phyloP scores from a whole-genome alignment of 306 rosid species.

The Ormosia emarginata region DNA sequence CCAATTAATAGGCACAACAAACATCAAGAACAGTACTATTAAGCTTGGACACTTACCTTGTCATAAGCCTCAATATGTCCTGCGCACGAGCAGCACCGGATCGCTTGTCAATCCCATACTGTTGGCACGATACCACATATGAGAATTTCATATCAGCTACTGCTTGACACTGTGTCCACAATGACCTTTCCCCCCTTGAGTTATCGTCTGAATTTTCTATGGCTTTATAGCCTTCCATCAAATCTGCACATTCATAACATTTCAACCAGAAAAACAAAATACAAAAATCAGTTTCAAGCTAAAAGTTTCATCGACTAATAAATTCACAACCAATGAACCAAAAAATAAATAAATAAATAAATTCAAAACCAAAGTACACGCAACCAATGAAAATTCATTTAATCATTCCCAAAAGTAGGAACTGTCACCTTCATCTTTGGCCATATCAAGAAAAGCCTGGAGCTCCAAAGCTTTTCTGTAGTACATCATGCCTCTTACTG shows the following conservation, averaged over 20 bases:
- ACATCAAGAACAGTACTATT: not conserved
- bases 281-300: not conserved
- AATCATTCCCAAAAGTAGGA: not conserved
- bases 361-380: not conserved
- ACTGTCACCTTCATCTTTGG: constrained; percentile 72
- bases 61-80: constrained; percentile 90
- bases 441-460: constrained; percentile 97
- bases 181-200: constrained; percentile 75
- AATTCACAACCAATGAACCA: not conserved
- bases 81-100: constrained; percentile 83
- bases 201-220: constrained; percentile 80
- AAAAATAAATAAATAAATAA: not conserved
- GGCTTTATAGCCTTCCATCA: constrained; percentile 97
- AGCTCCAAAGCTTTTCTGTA: constrained; percentile 95
- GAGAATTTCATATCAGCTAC: constrained; percentile 96
- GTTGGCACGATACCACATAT: constrained; percentile 96
- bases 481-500: constrained; percentile 99
- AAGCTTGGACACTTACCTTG: constrained; percentile 48
- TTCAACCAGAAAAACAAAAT: not conserved
- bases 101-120: constrained; percentile 88
- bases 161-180: constrained; percentile 93
- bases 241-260: constrained; percentile 50
- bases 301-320: not conserved
- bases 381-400: not conserved
- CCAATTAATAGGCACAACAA: not conserved